Base-by-base conservation (phyloP, 2,329 filamentous ascomycete genomes). In the Zelopaecilomyces penicillatus region DNA sequence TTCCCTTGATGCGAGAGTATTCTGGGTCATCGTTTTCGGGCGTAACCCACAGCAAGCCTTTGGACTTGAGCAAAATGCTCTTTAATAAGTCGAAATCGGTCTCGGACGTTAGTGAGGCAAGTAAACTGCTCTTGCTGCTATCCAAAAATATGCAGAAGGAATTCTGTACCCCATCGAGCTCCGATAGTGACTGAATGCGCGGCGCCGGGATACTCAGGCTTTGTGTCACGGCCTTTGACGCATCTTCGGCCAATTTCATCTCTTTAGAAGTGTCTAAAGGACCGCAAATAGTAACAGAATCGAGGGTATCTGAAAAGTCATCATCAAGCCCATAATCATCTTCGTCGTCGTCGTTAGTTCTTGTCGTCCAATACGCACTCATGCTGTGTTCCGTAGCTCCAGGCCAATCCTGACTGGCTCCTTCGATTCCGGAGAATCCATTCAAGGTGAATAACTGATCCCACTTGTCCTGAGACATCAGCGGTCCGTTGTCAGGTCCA, bases 401-500 rank as follows among this genome's bases (percentile, higher is more conserved):
- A 9, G 32, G 33, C 28, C 10, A 27, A 26, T 9, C 36, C 9
- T 9, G 9, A 19, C 3, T 12, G 12, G 12, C 9, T 9, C 32
- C 32, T 12, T 34, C 32, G 32, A 34, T 3, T 3, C 32, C 32
- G 12, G 32, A 34, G 32, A 34, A 34, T 12, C 32, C 32, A 2
- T 34, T 9, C 8, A 12, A 34, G 8, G 11, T 38, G 26, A 27
- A n/a, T 3, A n/a, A 19, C 9, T 19, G 36, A 19, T 38, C 36
- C 36, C 10, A n/a, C 8, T 9, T 19, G 9, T 38, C 36, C 26
- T 8, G 36, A 34, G 36, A 11, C 8, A 38, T n/a, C 8, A 38
- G 36, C 3, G 36, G 36, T 27, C 36, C 36, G 36, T 38, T n/a
- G 11, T 38, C 36, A 11, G 32, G 12, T 34, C 32, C 36, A 51